A percentile compares a stretch with the other conserved stretches of the same genome.
These are phyloP conservation scores for Cytospora mali DNA, from an alignment of 2,329 filamentous ascomycete species.

Conservation along the genomic window DNA sequence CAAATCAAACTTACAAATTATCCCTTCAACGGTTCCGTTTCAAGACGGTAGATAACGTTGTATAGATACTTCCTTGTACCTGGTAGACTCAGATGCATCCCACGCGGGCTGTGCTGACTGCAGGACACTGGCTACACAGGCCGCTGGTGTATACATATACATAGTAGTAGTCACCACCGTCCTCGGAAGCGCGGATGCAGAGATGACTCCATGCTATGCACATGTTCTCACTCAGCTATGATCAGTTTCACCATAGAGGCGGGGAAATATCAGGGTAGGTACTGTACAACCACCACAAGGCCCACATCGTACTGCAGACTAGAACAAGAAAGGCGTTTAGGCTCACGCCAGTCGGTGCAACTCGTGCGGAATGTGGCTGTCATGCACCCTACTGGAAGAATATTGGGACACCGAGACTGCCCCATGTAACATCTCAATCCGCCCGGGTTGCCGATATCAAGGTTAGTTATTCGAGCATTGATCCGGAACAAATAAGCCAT, in stretches of 20 bases:
- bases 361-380: neutral
- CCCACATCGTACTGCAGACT: too few relatives aligned
- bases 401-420: neutral
- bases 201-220: neutral
- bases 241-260: neutral
- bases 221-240: neutral
- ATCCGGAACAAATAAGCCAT: neutral
- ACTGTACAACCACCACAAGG: neutral
- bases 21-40: neutral
- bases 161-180: too few relatives aligned
- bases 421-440: neutral
- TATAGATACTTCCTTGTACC: too few relatives aligned
- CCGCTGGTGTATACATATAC: too few relatives aligned
- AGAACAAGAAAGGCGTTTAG: too few relatives aligned
- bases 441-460: neutral
- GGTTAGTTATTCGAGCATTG: neutral
- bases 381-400: neutral
- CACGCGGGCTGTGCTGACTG: neutral
- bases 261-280: neutral
- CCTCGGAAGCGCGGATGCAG: too few relatives aligned
- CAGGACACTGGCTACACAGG: neutral
- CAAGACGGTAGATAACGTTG: neutral
- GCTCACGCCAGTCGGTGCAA: neutral
- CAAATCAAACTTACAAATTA: neutral
- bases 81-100: neutral